A percentile compares a stretch with the other conserved stretches of the same genome.
These are phyloP conservation scores for Colletotrichum cereale DNA, from an alignment of 2,329 filamentous ascomycete genomes.

Conservation along the genomic window DNA sequence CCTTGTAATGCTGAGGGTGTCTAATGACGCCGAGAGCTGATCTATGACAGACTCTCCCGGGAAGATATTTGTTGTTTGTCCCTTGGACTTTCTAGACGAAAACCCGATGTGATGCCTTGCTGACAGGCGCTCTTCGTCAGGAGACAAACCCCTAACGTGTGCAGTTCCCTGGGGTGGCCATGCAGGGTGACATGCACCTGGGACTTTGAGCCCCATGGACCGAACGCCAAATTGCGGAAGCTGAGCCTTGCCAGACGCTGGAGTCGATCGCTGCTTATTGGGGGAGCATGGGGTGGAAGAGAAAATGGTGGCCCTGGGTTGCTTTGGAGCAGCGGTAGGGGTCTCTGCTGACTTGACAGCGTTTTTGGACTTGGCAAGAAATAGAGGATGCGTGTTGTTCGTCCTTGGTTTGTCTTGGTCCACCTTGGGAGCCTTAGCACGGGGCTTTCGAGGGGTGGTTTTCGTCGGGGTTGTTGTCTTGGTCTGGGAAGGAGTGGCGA, in stretches of 20 bases:
- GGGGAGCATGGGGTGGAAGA: constrained; percentile 68
- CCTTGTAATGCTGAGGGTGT: constrained; percentile 51
- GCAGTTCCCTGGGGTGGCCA: constrained; percentile 77
- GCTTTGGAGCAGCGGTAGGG: constrained; percentile 30
- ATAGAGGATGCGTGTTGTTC: constrained; percentile 58
- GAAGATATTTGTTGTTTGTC: constrained; percentile 56
- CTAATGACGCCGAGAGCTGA: constrained; percentile 52
- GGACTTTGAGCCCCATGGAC: constrained; percentile 67
- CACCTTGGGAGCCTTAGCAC: constrained; percentile 43
- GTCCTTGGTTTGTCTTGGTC: constrained; percentile 44
- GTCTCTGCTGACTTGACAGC: constrained; percentile 43
- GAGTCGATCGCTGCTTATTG: constrained; percentile 52
- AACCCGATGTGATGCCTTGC: background rate
- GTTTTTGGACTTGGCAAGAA: constrained; percentile 45
- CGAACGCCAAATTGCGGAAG: constrained; percentile 59
- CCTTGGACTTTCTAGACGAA: constrained; percentile 63
- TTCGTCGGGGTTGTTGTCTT: constrained; percentile 44
- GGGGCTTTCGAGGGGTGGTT: constrained; percentile 46
- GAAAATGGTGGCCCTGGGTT: constrained; percentile 57
- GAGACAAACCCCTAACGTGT: constrained; percentile 68
- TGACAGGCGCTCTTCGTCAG: background rate
- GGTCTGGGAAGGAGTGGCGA: constrained; percentile 50
- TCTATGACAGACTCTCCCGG: constrained; percentile 59
- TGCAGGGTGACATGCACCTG: constrained; percentile 74
- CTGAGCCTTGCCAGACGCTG: constrained; percentile 50